Percentiles rank a stretch among this genome's conserved stretches.
These are phyloP conservation scores for Collybiopsis luxurians DNA, from an alignment of 768 basidiomycete species.

Conservation along the genomic window DNA sequence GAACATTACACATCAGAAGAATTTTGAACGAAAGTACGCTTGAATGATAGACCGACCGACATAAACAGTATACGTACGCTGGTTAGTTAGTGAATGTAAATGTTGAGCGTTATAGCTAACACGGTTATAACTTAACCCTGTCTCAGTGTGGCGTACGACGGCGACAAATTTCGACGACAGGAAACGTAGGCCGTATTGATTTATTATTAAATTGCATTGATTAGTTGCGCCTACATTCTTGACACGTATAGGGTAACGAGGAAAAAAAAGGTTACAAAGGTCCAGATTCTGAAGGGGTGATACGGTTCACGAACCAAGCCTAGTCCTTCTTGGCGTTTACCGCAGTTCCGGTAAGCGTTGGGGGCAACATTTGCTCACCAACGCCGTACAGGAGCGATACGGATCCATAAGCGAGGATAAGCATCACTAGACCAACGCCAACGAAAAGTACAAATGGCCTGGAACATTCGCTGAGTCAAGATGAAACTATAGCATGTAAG, in stretches of 20 bases:
- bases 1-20: too few relatives aligned
- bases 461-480: constrained; percentile 2
- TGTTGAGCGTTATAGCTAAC: background rate
- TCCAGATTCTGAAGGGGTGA: too few relatives aligned
- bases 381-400: constrained; percentile 63
- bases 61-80: too few relatives aligned
- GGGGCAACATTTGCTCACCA: constrained; percentile 65
- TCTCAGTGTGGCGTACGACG: background rate
- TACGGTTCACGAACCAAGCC: background rate
- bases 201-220: too few relatives aligned
- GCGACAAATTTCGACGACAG: background rate
- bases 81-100: too few relatives aligned
- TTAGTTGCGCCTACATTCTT: too few relatives aligned
- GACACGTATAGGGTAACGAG: too few relatives aligned
- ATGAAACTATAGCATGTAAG: background rate
- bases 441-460: constrained; percentile 76
- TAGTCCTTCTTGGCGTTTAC: constrained; percentile 53
- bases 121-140: background rate
- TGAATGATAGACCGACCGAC: too few relatives aligned
- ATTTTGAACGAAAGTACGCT: too few relatives aligned
- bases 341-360: constrained; percentile 64
- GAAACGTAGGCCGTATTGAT: too few relatives aligned
- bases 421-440: constrained; percentile 63
- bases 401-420: constrained; percentile 66
- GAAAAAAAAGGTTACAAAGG: too few relatives aligned